These are phyloP conservation scores for Leishmania guyanensis DNA, from an alignment of 208 protist species.

Conservation along the genomic window DNA sequence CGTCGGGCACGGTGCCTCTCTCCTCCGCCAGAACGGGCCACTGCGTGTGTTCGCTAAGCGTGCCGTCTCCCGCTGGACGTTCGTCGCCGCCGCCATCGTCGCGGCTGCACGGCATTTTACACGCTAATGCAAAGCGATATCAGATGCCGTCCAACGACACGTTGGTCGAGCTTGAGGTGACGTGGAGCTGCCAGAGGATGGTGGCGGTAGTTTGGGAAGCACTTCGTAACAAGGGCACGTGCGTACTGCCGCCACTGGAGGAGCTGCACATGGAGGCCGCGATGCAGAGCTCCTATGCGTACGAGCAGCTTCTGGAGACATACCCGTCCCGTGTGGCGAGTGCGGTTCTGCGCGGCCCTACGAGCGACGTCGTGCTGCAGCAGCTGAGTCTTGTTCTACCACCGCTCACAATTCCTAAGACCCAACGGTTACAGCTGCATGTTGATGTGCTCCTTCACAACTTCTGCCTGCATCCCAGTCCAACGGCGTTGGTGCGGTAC, in stretches of 20 bases:
- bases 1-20: background rate
- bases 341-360: constrained; percentile 41
- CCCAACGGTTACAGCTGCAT: background rate
- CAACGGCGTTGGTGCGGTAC: constrained; percentile 54
- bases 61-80: background rate
- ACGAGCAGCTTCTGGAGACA: constrained; percentile 48
- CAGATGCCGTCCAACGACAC: constrained; percentile 32
- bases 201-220: constrained; percentile 48
- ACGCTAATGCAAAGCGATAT: constrained; percentile 38
- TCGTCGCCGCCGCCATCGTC: constrained; percentile 14
- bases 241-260: constrained; percentile 44
- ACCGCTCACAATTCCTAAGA: constrained; percentile 22
- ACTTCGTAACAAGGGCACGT: constrained; percentile 36
- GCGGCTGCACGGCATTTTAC: constrained; percentile 52
- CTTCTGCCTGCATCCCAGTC: constrained; percentile 52
- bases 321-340: constrained; percentile 38
- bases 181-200: constrained; percentile 21
- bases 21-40: background rate
- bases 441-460: constrained; percentile 51
- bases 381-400: constrained; percentile 24
- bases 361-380: constrained; percentile 15
- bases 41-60: background rate
- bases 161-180: constrained; percentile 57
- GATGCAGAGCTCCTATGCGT: constrained; percentile 32
- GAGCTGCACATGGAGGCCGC: constrained; percentile 43